Conservation (phyloP, 257 asterid species). For the Plantago major region DNA sequence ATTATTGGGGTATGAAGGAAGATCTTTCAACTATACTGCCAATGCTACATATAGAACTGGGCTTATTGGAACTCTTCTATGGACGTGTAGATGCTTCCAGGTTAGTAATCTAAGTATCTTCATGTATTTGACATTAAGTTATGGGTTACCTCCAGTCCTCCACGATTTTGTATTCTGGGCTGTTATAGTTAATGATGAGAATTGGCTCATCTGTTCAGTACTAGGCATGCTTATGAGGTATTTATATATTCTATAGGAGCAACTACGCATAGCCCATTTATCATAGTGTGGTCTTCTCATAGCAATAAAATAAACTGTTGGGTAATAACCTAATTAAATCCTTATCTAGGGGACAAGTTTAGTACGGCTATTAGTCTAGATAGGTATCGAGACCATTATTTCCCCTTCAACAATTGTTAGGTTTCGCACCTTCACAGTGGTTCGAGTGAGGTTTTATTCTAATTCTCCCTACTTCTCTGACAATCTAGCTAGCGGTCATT, state of each 20-base stretch:
- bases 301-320: too few species aligned
- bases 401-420: too few species aligned
- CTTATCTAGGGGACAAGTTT: too few species aligned
- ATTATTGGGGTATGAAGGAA: constrained; percentile 35
- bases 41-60: constrained; percentile 73
- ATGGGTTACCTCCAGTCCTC: neutral
- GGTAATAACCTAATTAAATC: too few species aligned
- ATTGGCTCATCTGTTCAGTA: neutral
- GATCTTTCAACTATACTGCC: constrained; percentile 7
- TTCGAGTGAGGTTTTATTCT: too few species aligned
- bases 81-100: constrained; percentile 79
- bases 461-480: too few species aligned
- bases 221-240: neutral
- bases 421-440: too few species aligned
- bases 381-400: too few species aligned
- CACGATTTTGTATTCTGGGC: constrained; percentile 15
- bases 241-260: neutral
- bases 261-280: too few species aligned
- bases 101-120: constrained; percentile 35
- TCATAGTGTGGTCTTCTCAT: too few species aligned
- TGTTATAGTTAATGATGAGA: constrained; percentile 9
- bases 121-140: neutral
- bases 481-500: too few species aligned
- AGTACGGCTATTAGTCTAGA: too few species aligned
- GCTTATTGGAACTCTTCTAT: constrained; percentile 74